Evolutionary conservation across 257 asterid species (phyloP).

Genomic region (Nicotiana undulata): DNA sequence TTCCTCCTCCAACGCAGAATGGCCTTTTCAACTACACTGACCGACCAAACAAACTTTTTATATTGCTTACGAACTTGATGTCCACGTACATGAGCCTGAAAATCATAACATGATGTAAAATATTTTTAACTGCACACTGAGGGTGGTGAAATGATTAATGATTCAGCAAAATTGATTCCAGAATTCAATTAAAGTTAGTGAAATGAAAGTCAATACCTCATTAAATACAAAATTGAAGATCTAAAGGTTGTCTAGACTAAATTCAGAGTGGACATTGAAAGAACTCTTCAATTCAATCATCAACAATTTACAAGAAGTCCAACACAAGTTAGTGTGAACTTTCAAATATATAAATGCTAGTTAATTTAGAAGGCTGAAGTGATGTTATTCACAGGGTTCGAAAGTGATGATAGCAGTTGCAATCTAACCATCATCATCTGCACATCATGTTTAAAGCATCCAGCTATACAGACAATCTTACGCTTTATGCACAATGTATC

Average conservation of each 20-base stretch:
- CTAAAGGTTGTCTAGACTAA: neutral
- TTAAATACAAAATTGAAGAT: neutral
- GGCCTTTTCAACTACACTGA: constrained; percentile 23
- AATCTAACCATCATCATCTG: neutral
- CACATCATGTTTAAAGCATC: neutral
- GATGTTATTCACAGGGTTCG: neutral
- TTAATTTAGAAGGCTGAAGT: neutral
- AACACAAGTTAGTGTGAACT: neutral
- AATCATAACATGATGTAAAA: neutral
- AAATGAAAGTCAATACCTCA: neutral
- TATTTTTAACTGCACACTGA: neutral
- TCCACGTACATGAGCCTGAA: constrained; percentile 24
- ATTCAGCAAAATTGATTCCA: neutral
- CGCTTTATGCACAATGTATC: neutral
- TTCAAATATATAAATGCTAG: neutral
- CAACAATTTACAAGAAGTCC: neutral
- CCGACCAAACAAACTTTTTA: constrained; percentile 21
- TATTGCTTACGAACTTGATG: constrained; percentile 22
- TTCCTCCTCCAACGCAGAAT: constrained; percentile 32
- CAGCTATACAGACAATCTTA: neutral
- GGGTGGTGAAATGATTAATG: neutral
- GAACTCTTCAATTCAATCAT: neutral
- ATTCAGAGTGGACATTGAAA: neutral
- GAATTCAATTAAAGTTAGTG: neutral
- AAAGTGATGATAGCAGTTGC: neutral